A percentile compares a stretch with the other conserved stretches of the same genome.
phyloP scores from a whole-genome alignment of 2,329 filamentous ascomycete species.

The Hypoxylon sp. region DNA sequence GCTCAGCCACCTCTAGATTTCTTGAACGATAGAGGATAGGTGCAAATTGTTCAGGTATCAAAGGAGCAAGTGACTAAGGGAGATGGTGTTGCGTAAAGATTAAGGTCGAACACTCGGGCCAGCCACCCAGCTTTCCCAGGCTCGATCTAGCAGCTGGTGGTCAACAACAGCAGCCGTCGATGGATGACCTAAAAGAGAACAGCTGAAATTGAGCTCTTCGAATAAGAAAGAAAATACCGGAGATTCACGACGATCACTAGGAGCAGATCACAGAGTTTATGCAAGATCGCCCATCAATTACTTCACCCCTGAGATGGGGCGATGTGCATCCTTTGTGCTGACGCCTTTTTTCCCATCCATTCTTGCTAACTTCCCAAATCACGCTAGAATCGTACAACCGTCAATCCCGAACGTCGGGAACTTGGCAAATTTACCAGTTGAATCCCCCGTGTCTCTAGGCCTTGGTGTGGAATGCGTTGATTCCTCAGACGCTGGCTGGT shows the following conservation, averaged over 20 bases:
- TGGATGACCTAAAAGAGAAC: slow-evolving; percentile 19
- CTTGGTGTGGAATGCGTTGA: slow-evolving; percentile 24
- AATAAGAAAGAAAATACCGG: slow-evolving; percentile 22
- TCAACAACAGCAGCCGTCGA: slow-evolving; percentile 15
- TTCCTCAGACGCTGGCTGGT: slow-evolving; percentile 28
- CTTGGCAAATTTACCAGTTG: slow-evolving; percentile 11
- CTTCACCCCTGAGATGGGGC: slow-evolving; percentile 28
- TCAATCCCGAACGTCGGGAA: slow-evolving; percentile 15
- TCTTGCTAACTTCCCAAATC: slow-evolving; percentile 22
- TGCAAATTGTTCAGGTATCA: background rate
- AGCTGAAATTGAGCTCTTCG: slow-evolving; percentile 23
- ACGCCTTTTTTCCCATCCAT: background rate
- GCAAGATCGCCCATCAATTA: slow-evolving; percentile 32
- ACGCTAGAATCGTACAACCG: slow-evolving; percentile 24
- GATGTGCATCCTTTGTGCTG: slow-evolving; percentile 11
- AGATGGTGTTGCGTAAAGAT: slow-evolving; percentile 21
- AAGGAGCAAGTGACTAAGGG: slow-evolving; percentile 6
- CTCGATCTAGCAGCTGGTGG: slow-evolving; percentile 1
- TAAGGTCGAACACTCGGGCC: slow-evolving; percentile 19
- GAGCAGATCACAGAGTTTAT: slow-evolving; percentile 45
- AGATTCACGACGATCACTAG: slow-evolving; percentile 38
- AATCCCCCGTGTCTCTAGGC: slow-evolving; percentile 7
- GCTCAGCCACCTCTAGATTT: slow-evolving; percentile 12
- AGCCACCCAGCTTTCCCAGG: slow-evolving; percentile 10
- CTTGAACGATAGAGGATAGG: slow-evolving; percentile 7